phyloP scores from a whole-genome alignment of 306 rosid genomes.

The Sphenostylis stenocarpa region DNA sequence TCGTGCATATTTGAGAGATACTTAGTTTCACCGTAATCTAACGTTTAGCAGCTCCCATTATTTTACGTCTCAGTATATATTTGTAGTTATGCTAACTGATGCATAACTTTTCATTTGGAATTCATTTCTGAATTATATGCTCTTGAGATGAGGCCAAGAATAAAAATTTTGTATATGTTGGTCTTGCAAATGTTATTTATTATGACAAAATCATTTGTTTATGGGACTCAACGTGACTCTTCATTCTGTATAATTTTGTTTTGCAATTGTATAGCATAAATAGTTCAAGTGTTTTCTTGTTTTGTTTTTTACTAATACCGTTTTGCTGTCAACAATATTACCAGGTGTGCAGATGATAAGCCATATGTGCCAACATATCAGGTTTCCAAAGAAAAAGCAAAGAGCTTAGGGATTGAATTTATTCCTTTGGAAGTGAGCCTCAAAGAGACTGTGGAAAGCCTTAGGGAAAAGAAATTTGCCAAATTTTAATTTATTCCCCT shows the following conservation, averaged over 20 bases:
- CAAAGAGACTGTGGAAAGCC: slow-evolving; percentile 73
- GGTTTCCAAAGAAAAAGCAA: slow-evolving; percentile 66
- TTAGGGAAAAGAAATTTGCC: slow-evolving; percentile 60
- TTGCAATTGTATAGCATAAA: background rate
- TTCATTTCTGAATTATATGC: background rate
- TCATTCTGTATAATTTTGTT: background rate
- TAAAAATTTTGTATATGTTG: background rate
- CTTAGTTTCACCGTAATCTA: background rate
- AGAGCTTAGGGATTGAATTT: slow-evolving; percentile 68
- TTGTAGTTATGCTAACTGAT: background rate
- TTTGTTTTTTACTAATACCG: background rate
- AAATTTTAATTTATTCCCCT: slow-evolving; percentile 36
- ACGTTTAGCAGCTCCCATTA: background rate
- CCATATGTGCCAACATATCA: slow-evolving; percentile 51
- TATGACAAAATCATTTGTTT: background rate
- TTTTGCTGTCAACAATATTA: slow-evolving; percentile 8
- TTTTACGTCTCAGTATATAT: background rate
- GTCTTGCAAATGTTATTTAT: background rate
- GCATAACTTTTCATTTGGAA: background rate
- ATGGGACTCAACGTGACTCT: background rate
- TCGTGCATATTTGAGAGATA: background rate
- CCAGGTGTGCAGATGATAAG: slow-evolving; percentile 69
- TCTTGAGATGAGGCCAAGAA: background rate
- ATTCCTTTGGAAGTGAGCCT: slow-evolving; percentile 62
- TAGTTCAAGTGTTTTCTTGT: background rate